Conservation (phyloP, 768 basidiomycete species). For the Hirschioporus abietinus region DNA sequence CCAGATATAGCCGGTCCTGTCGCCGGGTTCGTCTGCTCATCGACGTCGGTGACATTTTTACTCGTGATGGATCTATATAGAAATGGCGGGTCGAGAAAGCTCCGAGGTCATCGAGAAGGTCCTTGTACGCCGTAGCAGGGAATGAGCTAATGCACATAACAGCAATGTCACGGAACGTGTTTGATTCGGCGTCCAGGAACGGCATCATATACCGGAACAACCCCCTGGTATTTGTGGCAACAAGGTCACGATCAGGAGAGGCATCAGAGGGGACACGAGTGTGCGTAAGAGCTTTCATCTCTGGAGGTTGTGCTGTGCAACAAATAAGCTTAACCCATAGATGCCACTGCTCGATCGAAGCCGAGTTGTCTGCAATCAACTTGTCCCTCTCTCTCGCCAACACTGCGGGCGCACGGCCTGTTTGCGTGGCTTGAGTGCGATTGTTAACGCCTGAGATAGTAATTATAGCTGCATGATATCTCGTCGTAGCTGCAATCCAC, state of each 20-base stretch:
- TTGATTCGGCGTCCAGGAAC: conserved; percentile 83
- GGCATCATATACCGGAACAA: conserved; percentile 83
- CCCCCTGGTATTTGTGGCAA: conserved; percentile 68
- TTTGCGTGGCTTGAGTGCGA: conserved; percentile 42
- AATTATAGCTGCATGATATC: conserved; percentile 68
- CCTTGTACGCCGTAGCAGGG: conserved; percentile 68
- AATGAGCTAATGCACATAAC: conserved; percentile 88
- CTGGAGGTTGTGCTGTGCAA: conserved; percentile 67
- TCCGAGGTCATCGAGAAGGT: conserved; percentile 79
- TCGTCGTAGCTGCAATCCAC: conserved; percentile 60
- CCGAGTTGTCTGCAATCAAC: conserved; percentile 50
- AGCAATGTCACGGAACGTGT: conserved; percentile 77
- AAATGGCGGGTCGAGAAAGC: conserved; percentile 76
- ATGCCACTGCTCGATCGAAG: conserved; percentile 71
- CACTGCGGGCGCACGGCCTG: conserved; percentile 33
- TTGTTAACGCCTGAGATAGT: conserved; percentile 68
- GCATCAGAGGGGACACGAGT: conserved; percentile 64
- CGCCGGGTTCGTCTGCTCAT: conserved; percentile 55
- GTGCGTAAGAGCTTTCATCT: conserved; percentile 49
- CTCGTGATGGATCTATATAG: conserved; percentile 65
- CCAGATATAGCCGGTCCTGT: conserved; percentile 76
- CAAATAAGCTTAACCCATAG: conserved; percentile 83
- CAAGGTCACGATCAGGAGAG: conserved; percentile 75
- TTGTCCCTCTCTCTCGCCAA: conserved; percentile 49
- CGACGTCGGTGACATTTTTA: conserved; percentile 40